These are phyloP conservation scores for Fusarium sp. DNA, from an alignment of 2,329 filamentous ascomycete genomes.

Conservation along the genomic window DNA sequence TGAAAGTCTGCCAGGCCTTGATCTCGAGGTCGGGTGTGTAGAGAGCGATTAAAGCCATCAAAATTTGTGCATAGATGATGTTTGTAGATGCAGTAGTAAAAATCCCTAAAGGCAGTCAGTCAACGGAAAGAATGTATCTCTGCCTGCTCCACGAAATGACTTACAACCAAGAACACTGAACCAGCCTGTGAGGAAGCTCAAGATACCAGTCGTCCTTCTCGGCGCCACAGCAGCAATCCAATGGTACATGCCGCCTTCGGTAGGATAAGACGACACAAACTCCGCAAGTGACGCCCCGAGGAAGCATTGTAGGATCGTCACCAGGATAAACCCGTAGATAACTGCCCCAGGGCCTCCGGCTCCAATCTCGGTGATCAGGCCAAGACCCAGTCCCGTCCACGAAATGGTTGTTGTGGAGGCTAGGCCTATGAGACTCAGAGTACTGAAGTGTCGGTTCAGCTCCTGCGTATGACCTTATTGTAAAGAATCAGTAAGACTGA, in stretches of 20 bases:
- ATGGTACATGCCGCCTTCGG: constrained; percentile 19
- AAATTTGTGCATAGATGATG: not conserved
- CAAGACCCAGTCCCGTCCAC: not conserved
- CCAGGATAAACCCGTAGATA: constrained; percentile 8
- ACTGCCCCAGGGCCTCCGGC: constrained; percentile 14
- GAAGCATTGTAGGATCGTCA: constrained; percentile 1
- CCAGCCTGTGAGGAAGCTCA: constrained; percentile 13
- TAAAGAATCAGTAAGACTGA: accelerated
- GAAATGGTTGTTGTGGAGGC: constrained; percentile 13
- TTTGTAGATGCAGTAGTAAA: constrained; percentile 18
- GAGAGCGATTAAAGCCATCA: not conserved
- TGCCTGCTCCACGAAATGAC: not conserved
- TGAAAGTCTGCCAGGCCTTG: constrained; percentile 7
- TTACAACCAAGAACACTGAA: constrained; percentile 16
- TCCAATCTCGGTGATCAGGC: constrained; percentile 6
- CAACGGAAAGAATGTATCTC: no score
- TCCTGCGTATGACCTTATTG: constrained; percentile 9
- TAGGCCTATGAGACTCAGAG: not conserved
- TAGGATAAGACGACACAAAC: constrained; percentile 16
- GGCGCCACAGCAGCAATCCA: constrained; percentile 16
- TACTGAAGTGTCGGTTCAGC: constrained; percentile 4
- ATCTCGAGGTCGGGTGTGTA: not conserved
- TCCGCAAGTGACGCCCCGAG: constrained; percentile 6
- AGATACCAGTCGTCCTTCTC: not conserved
- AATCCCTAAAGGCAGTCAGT: no score